Conservation (phyloP, 306 rosid species). For the Quercus alba region DNA sequence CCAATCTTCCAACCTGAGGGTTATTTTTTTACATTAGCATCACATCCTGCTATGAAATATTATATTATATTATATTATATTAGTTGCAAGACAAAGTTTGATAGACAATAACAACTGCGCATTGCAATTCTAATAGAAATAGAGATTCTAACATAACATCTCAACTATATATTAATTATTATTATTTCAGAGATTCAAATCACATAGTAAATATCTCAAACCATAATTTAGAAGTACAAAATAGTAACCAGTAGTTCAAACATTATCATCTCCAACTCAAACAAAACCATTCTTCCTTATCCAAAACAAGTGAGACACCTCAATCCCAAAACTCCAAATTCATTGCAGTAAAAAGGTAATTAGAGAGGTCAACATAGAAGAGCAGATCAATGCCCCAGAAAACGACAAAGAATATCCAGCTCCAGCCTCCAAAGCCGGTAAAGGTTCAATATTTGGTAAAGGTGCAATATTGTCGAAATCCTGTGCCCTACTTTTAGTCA, state of each 20-base stretch:
- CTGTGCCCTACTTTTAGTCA: slow-evolving; percentile 33
- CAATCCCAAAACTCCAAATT: slow-evolving; percentile 10
- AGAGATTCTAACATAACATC: no score
- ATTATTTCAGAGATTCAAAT: not conserved
- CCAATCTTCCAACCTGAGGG: no score
- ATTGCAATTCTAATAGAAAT: no score
- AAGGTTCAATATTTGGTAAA: slow-evolving; percentile 30
- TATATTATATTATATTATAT: no score
- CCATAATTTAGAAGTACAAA: not conserved
- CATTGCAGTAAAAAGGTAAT: slow-evolving; percentile 32
- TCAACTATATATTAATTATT: no score
- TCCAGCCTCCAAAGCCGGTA: slow-evolving; percentile 51
- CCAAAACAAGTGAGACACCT: slow-evolving; percentile 5
- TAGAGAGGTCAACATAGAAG: slow-evolving; percentile 44
- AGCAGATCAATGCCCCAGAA: slow-evolving; percentile 28
- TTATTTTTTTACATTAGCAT: no score
- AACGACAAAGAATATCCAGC: slow-evolving; percentile 37
- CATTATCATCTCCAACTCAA: not conserved
- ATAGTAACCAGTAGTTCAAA: not conserved
- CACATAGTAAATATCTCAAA: not conserved
- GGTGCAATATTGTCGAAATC: not conserved
- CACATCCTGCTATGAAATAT: no score
- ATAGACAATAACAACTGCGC: no score
- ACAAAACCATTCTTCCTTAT: not conserved
- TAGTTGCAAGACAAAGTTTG: no score